Base-by-base conservation (phyloP, 352 stramenopile genomes). In the Phytophthora melonis region DNA sequence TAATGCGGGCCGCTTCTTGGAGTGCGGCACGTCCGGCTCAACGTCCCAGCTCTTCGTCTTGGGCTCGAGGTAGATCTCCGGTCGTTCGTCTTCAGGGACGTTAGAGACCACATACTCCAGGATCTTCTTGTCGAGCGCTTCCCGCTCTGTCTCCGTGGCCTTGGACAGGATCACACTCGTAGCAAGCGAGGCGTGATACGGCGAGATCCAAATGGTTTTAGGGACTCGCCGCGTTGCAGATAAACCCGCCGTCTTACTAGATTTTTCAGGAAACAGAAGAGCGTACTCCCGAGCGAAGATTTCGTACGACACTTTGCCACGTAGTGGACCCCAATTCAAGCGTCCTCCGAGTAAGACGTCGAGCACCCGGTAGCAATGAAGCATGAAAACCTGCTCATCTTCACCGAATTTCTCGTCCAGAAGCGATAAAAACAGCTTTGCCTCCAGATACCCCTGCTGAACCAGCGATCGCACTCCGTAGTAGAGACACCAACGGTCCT, bases 331-430 rank as follows among this genome's bases (percentile, higher is more conserved):
- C 81, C 83, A 94, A 57, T 91, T 75, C 18, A 94, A 58, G 18
- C 77, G 80, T 0, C 80, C 83, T 2, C 80, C 80, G 2, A 90
- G 82, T 25, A 97, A 73, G 6, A 89, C 84, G 39, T 97, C 82
- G 13, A 98, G 63, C 0, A 96, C 84, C 9, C 83, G 85, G 43
- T 98, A 89, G 68, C 93, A 98, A 67, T 98, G 93, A 7, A 97
- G 71, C 82, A 94, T 89, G 66, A 98, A 98, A 3, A 93, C 88
- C 39, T 97, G 80, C 58, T 95, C 90, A 66, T 98, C 95, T 77
- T 98, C 93, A 39, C 93, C 94, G 58, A 97, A 93, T 41, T 94
- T 97, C 63, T 98, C 94, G 55, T 98, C 95, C 0, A 98, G 80
- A 16, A 98, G 80, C 3, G 89, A 95, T 19, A 97, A 81, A 54